Evolutionary conservation across 1,284 basidiomycete species (phyloP), one percentile per base, ranked within the genome.

Genomic region (Tylopilus orsonianus): DNA sequence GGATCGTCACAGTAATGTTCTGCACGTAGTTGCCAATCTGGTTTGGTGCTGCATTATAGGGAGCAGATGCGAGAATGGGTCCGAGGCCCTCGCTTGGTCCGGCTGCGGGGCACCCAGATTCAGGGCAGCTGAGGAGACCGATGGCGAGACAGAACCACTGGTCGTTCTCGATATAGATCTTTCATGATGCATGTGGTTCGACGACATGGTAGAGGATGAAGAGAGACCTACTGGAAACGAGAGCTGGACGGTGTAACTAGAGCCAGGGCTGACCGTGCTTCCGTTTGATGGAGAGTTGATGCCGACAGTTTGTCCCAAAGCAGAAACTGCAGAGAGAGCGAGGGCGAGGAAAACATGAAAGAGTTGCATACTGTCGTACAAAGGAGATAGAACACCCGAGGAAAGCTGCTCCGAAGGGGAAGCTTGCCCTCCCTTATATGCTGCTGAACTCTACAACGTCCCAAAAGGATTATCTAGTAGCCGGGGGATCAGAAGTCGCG

Each of bases 141-240:
- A 35, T 8, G 8, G 12, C 24, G 16, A 50, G 7, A 22, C 10
- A 50, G 16, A 34, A n/a, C 46, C n/a, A 33, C 10, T 33, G 23
- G 29, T 26, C 23, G 13, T 48, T 42, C 35, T 49, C 23, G 24
- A 24, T 5, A 4, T 34, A 34, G 24, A 32, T 50, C 48, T 49
- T 7, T 10, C 26, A 13, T 4, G 29, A 13, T 13, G 29, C 4
- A 7, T 3, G 37, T 23, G 16, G 36, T 6, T 8, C 16, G 27
- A 10, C 27, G 22, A 13, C n/a, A 14, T 9, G 6, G 8, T 19
- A 20, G 19, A 24, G 8, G 18, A 22, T 16, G 2, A 7, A 18
- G 9, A 13, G 2, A 7, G 34, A 19, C 29, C 23, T 37, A 22
- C 16, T 13, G 29, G 20, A 36, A 34, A 41, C 16, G 12, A 10